Base-by-base conservation (phyloP, 2,329 filamentous ascomycete genomes). In the Catunica adiposa region DNA sequence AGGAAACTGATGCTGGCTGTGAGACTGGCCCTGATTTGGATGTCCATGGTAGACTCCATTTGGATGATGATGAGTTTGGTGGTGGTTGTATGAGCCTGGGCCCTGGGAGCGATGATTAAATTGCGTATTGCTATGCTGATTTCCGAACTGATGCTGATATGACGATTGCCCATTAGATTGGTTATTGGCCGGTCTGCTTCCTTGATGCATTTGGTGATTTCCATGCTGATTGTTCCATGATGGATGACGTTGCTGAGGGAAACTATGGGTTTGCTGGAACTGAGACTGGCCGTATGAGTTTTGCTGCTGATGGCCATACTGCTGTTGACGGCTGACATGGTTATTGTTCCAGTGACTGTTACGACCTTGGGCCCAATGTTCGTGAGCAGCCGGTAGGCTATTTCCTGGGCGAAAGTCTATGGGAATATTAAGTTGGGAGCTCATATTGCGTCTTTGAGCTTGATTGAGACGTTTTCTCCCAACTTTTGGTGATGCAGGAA, bases 391-490 rank as follows among this genome's bases (percentile, higher is more conserved):
- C 8, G 40, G 11, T 17, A 22, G n/a, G 15, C 3, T 17, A 17
- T 44, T 44, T 59, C 53, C 62, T n/a, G 62, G 56, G 17, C 71
- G 70, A 11, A 71, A 65, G 58, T 80, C 75, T 53, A 82, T 70
- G 3, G 77, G 71, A 48, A 82, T 74, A 0, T 76, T 73, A 17
- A 80, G 62, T 60, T 82, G 75, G 3, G 78, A 71, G 56, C 72
- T 80, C 76, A 81, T 78, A 62, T 82, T 77, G 22, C 79, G 74
- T 51, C 79, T 71, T 61, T 82, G 77, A 1, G 79, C 79, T 62
- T 83, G 80, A 59, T 83, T 83, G 2, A 70, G 74, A 22, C 79
- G 76, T 61, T 73, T 48, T 22, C 48, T 44, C 14, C 22, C 40
- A 17, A 51, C 44, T 42, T 46, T 53, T 7, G 57, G 54, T 8